phyloP scores from a whole-genome alignment of 2,329 filamentous ascomycete genomes.

The Ophiostoma angusticollis region DNA sequence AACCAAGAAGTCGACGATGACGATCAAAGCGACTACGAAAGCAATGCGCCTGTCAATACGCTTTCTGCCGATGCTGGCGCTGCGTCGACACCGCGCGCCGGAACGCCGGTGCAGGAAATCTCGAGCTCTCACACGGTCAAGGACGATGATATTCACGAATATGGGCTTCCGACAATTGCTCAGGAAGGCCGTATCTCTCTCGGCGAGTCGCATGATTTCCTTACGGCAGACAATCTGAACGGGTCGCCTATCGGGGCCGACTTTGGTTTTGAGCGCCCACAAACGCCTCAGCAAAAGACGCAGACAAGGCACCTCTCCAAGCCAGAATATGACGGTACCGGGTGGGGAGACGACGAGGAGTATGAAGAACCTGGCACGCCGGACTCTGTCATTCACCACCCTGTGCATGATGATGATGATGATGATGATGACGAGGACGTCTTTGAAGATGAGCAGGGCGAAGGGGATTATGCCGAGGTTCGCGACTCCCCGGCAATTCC shows the following conservation, averaged over 20 bases:
- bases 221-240: constrained; percentile 19
- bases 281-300: constrained; percentile 38
- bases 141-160: constrained; percentile 9
- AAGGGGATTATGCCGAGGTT: background rate
- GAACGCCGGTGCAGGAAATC: constrained; percentile 24
- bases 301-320: constrained; percentile 36
- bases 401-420: constrained; percentile 28
- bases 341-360: constrained; percentile 45
- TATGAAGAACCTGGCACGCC: constrained; percentile 58
- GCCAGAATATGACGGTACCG: constrained; percentile 50
- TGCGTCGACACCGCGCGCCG: constrained; percentile 35
- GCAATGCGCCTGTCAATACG: constrained; percentile 19
- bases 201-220: constrained; percentile 18
- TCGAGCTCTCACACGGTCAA: constrained; percentile 9
- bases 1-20: constrained; percentile 35
- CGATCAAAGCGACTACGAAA: constrained; percentile 44
- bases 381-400: constrained; percentile 79
- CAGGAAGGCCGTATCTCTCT: constrained; percentile 14
- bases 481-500: constrained; percentile 55
- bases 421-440: constrained; percentile 25
- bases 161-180: constrained; percentile 7
- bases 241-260: constrained; percentile 4
- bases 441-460: background rate
- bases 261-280: constrained; percentile 23
- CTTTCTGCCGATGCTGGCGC: constrained; percentile 32